Percentiles rank a stretch among this genome's conserved stretches.
These are phyloP conservation scores for Ogataea polymorpha DNA, from an alignment of 805 yeast species.

Conservation along the genomic window DNA sequence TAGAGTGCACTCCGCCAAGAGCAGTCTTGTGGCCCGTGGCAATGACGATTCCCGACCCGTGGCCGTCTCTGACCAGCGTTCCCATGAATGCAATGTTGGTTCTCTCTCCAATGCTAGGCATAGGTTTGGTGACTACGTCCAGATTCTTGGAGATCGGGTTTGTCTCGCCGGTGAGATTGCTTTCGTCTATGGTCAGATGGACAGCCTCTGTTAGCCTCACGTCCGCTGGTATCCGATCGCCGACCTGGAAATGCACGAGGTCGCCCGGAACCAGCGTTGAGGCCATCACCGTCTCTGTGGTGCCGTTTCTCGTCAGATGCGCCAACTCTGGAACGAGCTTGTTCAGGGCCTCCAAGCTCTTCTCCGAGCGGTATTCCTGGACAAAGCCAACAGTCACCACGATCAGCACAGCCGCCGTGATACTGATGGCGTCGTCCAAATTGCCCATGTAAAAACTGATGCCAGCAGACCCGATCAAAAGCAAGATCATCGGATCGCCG, in stretches of 20 bases:
- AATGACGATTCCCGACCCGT: constrained; percentile 88
- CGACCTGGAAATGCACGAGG: constrained; percentile 81
- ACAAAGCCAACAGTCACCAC: constrained; percentile 97
- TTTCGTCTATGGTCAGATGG: constrained; percentile 85
- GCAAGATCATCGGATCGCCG: constrained; percentile 85
- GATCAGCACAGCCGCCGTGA: constrained; percentile 85
- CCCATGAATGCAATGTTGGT: constrained; percentile 92
- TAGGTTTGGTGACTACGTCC: constrained; percentile 37
- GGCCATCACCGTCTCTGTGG: constrained; percentile 79
- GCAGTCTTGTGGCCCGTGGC: constrained; percentile 90
- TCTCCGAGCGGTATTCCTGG: constrained; percentile 94
- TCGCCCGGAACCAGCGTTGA: constrained; percentile 94
- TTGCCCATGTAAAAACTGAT: constrained; percentile 93
- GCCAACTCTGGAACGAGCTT: constrained; percentile 97
- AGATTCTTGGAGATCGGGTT: constrained; percentile 72
- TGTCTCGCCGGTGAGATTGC: constrained; percentile 93
- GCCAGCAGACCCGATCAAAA: constrained; percentile 85
- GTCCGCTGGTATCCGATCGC: constrained; percentile 97
- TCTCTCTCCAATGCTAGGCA: constrained; percentile 51
- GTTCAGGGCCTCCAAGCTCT: constrained; percentile 88
- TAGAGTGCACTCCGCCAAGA: constrained; percentile 89
- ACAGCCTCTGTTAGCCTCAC: constrained; percentile 74
- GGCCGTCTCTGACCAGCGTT: constrained; percentile 93
- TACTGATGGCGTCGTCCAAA: constrained; percentile 91
- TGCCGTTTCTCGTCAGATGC: constrained; percentile 79